Evolutionary conservation across 768 basidiomycete genomes (phyloP).

Genomic region (Termitomyces sp.): DNA sequence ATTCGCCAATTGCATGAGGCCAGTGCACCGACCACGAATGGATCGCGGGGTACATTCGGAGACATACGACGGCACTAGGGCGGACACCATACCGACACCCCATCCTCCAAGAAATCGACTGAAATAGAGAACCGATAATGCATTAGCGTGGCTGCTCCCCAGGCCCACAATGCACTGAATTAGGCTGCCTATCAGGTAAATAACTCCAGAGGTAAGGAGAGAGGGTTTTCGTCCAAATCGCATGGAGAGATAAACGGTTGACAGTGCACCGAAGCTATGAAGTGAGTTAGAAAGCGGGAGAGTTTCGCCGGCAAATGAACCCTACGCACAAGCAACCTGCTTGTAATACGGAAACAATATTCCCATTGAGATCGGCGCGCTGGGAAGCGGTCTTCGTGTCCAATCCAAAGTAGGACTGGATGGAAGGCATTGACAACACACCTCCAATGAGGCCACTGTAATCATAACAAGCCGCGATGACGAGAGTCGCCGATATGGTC

Average conservation of each 20-base stretch:
- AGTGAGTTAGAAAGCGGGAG: not conserved
- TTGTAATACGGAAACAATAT: slow-evolving; percentile 52
- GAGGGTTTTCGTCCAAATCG: slow-evolving; percentile 47
- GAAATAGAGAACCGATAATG: slow-evolving; percentile 40
- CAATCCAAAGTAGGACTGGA: slow-evolving; percentile 48
- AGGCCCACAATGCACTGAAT: slow-evolving; percentile 45
- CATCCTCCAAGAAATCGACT: slow-evolving; percentile 59
- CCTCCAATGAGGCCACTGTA: slow-evolving; percentile 45
- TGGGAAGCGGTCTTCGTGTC: slow-evolving; percentile 34
- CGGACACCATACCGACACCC: slow-evolving; percentile 55
- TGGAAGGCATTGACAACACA: slow-evolving; percentile 42
- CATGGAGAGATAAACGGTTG: slow-evolving; percentile 37
- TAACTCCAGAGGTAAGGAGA: slow-evolving; percentile 41
- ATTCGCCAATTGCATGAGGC: slow-evolving; percentile 39
- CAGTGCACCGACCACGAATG: slow-evolving; percentile 52
- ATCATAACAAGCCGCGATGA: not conserved
- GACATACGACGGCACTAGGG: slow-evolving; percentile 49
- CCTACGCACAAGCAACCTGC: slow-evolving; percentile 46
- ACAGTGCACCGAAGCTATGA: slow-evolving; percentile 45
- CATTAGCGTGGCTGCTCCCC: slow-evolving; percentile 33
- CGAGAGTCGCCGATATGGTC: not conserved
- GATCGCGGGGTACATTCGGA: slow-evolving; percentile 48
- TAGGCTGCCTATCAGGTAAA: slow-evolving; percentile 49
- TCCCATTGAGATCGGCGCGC: slow-evolving; percentile 43
- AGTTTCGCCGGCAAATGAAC: not conserved